Evolutionary conservation across 2,329 filamentous ascomycete species (phyloP), one percentile per base, ranked within the genome.

Genomic region (Tolypocladium endophyticum): DNA sequence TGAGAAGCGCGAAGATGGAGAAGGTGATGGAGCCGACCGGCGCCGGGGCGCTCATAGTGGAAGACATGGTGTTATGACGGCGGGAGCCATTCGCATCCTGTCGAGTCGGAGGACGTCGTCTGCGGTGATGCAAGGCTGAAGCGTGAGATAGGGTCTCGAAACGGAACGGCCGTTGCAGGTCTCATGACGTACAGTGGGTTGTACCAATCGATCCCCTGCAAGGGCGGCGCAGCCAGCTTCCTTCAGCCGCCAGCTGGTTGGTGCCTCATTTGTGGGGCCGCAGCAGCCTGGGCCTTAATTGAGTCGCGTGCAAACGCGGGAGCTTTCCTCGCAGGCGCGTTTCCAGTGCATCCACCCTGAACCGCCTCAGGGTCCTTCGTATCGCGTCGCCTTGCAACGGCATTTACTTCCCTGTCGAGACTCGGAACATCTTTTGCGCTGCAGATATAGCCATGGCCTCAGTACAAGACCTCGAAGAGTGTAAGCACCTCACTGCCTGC

Each of bases 1-100:
- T 72, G 65, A 92, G 75, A 45, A 96, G 81, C 62, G 91, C 84
- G 67, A 90, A 68, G 65, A 85, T 72, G 64, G 90, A 85, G 75
- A 97, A 95, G 69, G 93, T 79, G 70, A 87, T 85, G 58, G 92
- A 96, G 73, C 87, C 87, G 58, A 92, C 82, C 39, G 90, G 86
- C 62, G 85, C 86, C 65, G 81, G 76, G 60, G 78, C 77, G 67
- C 74, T 79, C 66, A 74, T 69, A 61, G 75, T 73, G 76, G 85
- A 72, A 74, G 75, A 79, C 76, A 74, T 86, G 75, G 73, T 79
- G 73, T 64, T 55, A 52, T 53, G 62, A 61, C 62, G 65, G 64
- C 61, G 62, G 65, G 66, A 59, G 65, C 64, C 67, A 70, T 74
- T 63, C 66, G 58, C 52, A 64, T 63, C 64, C 59, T 58, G 35